Evolutionary conservation across 2,329 filamentous ascomycete species (phyloP), one percentile per base, ranked within the genome.

Genomic region (Colletotrichum tamarilloi): DNA sequence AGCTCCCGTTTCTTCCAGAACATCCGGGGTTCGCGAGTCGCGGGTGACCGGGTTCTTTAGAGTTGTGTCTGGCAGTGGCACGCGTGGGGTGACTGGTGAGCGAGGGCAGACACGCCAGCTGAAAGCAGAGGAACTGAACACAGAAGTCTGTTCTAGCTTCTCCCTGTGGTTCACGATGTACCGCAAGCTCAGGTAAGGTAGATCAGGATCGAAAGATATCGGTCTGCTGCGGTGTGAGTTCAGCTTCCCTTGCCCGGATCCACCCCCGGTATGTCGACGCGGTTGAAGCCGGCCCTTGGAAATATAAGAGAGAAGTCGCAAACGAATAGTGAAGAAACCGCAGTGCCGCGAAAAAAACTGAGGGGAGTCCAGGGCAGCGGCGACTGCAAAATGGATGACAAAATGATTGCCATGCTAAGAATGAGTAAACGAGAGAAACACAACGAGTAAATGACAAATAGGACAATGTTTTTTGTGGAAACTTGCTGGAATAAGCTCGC

Each of bases 211-310:
- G 42, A 7, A 22, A 49, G n/a, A 49, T 22, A 14, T n/a, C 12
- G 12, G 19, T 28, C 59, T 26, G 22, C 32, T 22, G 59, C 59
- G 38, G 14, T 3, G n/a, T 19, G 12, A 38, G 6, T 8, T 52
- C 30, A 26, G 28, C 24, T n/a, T 52, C n/a, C 12, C 46, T 28
- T 22, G 14, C 6, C 22, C 19, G 24, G 9, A 28, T 35, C 24
- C 9, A 14, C 6, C 56, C 42, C 57, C 42, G 67, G 62, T 57
- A 66, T 71, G 71, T 62, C 62, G 38, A 28, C 28, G 56, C 24
- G 32, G 28, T 32, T 24, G 24, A 52, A 4, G 53, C 26, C n/a
- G 26, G 19, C 4, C 38, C 38, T 22, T 16, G 14, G 12, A 24
- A 14, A 3, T 7, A 5, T 4, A 2, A 7, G 16, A 28, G 6